Percentiles rank a stretch among this genome's conserved stretches.
Evolutionary conservation across 352 stramenopile species (phyloP).

Genomic region (Pythium folliculosum): DNA sequence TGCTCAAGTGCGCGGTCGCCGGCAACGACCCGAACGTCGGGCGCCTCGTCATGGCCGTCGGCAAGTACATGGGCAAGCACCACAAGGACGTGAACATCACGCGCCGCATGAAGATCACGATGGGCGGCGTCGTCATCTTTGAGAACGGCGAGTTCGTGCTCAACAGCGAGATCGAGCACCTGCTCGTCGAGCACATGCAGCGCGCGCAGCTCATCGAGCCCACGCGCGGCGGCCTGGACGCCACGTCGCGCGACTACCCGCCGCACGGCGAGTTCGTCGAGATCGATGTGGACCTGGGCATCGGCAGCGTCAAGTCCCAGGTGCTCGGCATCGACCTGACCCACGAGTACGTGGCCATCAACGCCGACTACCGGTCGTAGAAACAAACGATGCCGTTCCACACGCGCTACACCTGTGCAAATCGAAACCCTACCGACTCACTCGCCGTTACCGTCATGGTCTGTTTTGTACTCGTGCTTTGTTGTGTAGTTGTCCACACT

Average conservation of each 20-base stretch:
- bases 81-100: slow-evolving; percentile 83
- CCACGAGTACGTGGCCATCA: slow-evolving; percentile 98
- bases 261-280: slow-evolving; percentile 96
- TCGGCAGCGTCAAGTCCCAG: slow-evolving; percentile 75
- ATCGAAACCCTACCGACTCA: no score
- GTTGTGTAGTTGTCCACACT: neutral
- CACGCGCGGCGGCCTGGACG: slow-evolving; percentile 75
- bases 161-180: slow-evolving; percentile 91
- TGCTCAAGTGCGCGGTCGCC: slow-evolving; percentile 98
- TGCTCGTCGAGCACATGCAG: slow-evolving; percentile 95
- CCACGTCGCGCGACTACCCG: slow-evolving; percentile 89
- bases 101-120: slow-evolving; percentile 78
- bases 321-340: slow-evolving; percentile 98
- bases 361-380: slow-evolving; percentile 98
- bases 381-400: neutral
- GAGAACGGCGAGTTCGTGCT: slow-evolving; percentile 94
- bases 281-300: slow-evolving; percentile 94
- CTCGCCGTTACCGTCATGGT: neutral
- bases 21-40: slow-evolving; percentile 99
- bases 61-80: slow-evolving; percentile 96
- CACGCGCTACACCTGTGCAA: no score
- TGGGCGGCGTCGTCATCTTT: slow-evolving; percentile 94
- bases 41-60: slow-evolving; percentile 94
- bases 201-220: slow-evolving; percentile 89
- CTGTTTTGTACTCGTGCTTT: neutral